Conservation (phyloP, 495 filamentous ascomycete genomes). For the Aspergillus nanangensis region DNA sequence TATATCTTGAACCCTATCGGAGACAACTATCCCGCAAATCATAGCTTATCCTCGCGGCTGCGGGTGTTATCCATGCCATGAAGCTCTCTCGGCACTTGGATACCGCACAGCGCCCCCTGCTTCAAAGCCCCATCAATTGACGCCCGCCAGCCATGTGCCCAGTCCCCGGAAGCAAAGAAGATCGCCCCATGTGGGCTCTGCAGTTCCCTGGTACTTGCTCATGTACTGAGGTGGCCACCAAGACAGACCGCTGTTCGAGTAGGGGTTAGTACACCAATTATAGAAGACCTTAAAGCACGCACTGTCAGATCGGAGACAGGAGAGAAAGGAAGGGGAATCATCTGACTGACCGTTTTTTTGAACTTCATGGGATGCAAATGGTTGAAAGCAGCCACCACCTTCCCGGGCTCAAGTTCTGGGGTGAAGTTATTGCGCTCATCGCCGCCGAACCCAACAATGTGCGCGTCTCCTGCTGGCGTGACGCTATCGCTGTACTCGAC, state of each 20-base stretch:
- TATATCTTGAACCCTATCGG: too few relatives aligned
- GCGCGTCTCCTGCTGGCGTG: constrained; percentile 6
- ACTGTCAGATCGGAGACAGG: too few relatives aligned
- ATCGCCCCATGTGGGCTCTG: constrained; percentile 17
- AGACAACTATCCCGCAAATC: too few relatives aligned
- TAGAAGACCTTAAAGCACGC: constrained; percentile 9
- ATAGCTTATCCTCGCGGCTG: too few relatives aligned
- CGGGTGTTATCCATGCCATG: too few relatives aligned
- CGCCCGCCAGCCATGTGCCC: constrained; percentile 27
- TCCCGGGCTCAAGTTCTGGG: constrained; percentile 7
- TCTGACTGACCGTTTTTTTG: constrained; percentile 1
- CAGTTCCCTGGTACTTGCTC: constrained; percentile 16
- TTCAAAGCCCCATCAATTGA: constrained; percentile 31
- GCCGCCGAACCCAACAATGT: constrained; percentile 7
- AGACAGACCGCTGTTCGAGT: constrained; percentile 8
- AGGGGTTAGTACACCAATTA: constrained; percentile 18
- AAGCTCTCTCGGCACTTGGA: too few relatives aligned
- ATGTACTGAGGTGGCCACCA: constrained; percentile 9
- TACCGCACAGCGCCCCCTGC: too few relatives aligned
- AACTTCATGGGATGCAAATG: constrained; percentile 4
- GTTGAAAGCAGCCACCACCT: background rate
- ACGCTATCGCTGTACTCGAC: constrained; percentile 7
- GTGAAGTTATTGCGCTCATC: constrained; percentile 1
- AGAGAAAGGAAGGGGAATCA: background rate
- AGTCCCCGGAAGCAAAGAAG: constrained; percentile 27